A percentile compares a stretch with the other conserved stretches of the same genome.
Conservation (phyloP, 202 grass and related monocot genomes). For the Zizania palustris region DNA sequence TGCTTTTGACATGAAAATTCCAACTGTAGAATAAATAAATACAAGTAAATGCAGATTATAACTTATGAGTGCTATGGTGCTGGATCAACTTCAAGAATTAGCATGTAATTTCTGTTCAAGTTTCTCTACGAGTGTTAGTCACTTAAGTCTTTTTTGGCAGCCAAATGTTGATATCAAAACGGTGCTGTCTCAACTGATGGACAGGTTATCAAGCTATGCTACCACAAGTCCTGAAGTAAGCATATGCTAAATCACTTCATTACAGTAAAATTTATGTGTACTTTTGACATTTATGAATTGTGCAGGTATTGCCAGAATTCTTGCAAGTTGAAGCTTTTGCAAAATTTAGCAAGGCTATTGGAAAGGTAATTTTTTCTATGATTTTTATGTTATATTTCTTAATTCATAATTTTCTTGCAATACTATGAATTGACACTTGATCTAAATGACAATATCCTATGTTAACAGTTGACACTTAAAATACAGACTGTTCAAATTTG, state of each 20-base stretch:
- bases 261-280: conserved; percentile 36
- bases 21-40: conserved; percentile 29
- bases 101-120: conserved; percentile 34
- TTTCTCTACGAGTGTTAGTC: conserved; percentile 25
- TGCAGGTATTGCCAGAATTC: conserved; percentile 96
- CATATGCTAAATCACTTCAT: conserved; percentile 29
- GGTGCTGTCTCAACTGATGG: conserved; percentile 94
- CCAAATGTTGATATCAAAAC: conserved; percentile 98
- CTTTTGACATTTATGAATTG: conserved; percentile 50
- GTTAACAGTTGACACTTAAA: conserved; percentile 27
- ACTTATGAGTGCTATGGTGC: conserved; percentile 23
- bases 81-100: conserved; percentile 26
- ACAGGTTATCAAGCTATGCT: conserved; percentile 96
- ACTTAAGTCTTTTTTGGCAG: conserved; percentile 56
- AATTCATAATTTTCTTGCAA: neutral
- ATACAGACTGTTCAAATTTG: neutral
- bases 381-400: neutral
- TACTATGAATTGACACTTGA: conserved; percentile 25
- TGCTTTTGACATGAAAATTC: conserved; percentile 1
- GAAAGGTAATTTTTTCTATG: conserved; percentile 62
- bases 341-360: conserved; percentile 96
- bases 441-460: conserved; percentile 2
- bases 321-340: conserved; percentile 99
- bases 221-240: conserved; percentile 89
- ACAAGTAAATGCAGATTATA: conserved; percentile 9